Conservation (phyloP, 2,329 filamentous ascomycete species). For the Ophiocordyceps sinensis region DNA sequence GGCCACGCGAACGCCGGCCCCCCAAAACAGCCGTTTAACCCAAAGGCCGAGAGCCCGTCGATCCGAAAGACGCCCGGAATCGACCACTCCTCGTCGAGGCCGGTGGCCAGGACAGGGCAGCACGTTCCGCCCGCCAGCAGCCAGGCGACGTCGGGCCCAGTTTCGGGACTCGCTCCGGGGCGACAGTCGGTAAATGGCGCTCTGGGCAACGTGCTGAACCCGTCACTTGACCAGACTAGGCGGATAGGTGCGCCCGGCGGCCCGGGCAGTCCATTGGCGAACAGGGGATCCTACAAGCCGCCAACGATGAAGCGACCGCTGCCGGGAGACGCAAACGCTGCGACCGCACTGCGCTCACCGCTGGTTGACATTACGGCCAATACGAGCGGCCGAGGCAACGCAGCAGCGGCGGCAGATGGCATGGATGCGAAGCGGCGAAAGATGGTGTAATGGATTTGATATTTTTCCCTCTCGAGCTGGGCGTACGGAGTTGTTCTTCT, state of each 20-base stretch:
- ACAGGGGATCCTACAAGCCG: conserved; percentile 43
- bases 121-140: conserved; percentile 31
- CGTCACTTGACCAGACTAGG: conserved; percentile 36
- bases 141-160: conserved; percentile 9
- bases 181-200: conserved; percentile 12
- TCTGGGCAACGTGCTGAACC: conserved; percentile 33
- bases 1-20: conserved; percentile 21
- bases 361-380: conserved; percentile 38
- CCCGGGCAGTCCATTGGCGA: conserved; percentile 40
- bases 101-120: conserved; percentile 44
- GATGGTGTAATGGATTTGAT: conserved; percentile 16
- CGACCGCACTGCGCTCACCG: conserved; percentile 22
- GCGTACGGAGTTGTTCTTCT: conserved; percentile 1
- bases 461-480: conserved; percentile 1
- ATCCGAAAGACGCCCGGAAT: conserved; percentile 81
- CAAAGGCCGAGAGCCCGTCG: conserved; percentile 64
- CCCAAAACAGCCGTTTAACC: conserved; percentile 52
- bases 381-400: conserved; percentile 10
- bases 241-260: conserved; percentile 45
- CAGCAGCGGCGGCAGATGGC: conserved; percentile 9
- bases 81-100: conserved; percentile 65
- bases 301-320: conserved; percentile 42
- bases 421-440: conserved; percentile 39
- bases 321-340: conserved; percentile 12
- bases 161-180: conserved; percentile 14